A percentile compares a stretch with the other conserved stretches of the same genome.
Evolutionary conservation across 2,329 filamentous ascomycete species (phyloP).

Genomic region (Penicillium sp.): DNA sequence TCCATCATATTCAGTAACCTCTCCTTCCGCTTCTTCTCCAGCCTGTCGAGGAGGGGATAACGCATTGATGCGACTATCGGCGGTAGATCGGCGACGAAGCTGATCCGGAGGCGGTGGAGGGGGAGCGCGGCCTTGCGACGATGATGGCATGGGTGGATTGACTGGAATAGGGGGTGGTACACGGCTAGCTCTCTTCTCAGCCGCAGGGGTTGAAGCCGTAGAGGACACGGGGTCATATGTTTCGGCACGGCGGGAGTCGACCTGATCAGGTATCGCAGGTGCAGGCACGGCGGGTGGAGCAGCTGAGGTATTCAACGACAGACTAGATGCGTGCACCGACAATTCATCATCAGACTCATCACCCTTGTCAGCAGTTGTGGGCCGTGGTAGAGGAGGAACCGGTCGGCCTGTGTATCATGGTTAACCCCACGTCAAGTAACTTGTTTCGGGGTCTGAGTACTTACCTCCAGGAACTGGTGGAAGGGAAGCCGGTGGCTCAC

Average conservation of each 20-base stretch:
- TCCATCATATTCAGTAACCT: slow-evolving; percentile 91
- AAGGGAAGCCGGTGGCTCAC: slow-evolving; percentile 36
- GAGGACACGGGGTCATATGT: slow-evolving; percentile 46
- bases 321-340: slow-evolving; percentile 53
- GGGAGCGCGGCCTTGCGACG: slow-evolving; percentile 59
- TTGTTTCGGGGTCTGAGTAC: slow-evolving; percentile 31
- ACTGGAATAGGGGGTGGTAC: slow-evolving; percentile 42
- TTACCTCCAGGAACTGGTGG: slow-evolving; percentile 54
- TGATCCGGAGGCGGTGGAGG: slow-evolving; percentile 60
- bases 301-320: slow-evolving; percentile 42
- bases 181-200: slow-evolving; percentile 45
- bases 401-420: slow-evolving; percentile 58
- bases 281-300: slow-evolving; percentile 50
- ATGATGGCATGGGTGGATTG: slow-evolving; percentile 38
- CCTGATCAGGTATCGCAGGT: slow-evolving; percentile 42
- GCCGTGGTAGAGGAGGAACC: slow-evolving; percentile 53
- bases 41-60: slow-evolving; percentile 47
- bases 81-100: slow-evolving; percentile 58
- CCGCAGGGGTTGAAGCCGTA: slow-evolving; percentile 29
- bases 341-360: slow-evolving; percentile 89
- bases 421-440: slow-evolving; percentile 15
- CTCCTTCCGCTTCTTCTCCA: slow-evolving; percentile 67
- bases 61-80: slow-evolving; percentile 48
- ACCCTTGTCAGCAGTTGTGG: slow-evolving; percentile 68
- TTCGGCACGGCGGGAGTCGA: slow-evolving; percentile 39